Conservation (phyloP, 257 asterid genomes). For the Solanum gandarillasii region DNA sequence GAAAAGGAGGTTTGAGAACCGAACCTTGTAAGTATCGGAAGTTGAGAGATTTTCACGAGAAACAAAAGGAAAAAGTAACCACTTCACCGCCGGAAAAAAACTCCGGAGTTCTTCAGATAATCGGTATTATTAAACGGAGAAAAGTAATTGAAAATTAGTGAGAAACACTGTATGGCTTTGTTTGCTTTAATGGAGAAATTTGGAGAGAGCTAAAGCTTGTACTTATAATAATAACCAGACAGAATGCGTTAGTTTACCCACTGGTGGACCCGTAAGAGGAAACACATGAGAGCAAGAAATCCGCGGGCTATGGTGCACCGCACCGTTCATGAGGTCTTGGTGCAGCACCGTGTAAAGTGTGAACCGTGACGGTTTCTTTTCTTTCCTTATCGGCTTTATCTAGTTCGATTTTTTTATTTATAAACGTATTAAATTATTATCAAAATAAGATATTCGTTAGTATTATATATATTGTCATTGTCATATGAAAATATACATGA, state of each 20-base stretch:
- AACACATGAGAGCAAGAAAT: background rate
- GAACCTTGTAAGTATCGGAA: background rate
- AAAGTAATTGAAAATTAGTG: background rate
- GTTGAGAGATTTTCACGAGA: background rate
- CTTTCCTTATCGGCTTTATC: background rate
- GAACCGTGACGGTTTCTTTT: background rate
- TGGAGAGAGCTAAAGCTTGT: background rate
- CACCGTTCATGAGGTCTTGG: background rate
- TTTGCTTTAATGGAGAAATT: background rate
- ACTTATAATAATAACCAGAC: background rate
- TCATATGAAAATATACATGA: too few relatives aligned
- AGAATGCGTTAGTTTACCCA: background rate
- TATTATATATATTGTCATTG: too few relatives aligned
- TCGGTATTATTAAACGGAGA: background rate
- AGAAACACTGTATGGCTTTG: background rate
- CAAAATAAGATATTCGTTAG: too few relatives aligned
- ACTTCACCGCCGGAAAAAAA: background rate
- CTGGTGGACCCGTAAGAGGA: background rate
- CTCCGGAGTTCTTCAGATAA: background rate
- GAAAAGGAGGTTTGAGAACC: background rate
- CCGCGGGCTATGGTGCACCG: background rate
- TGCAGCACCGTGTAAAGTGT: background rate
- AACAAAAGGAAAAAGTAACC: background rate
- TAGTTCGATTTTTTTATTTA: background rate
- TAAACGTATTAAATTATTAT: too few relatives aligned